Evolutionary conservation across 1,284 basidiomycete species (phyloP), one percentile per base, ranked within the genome.

Genomic region (Filobasidium uniguttulatum): DNA sequence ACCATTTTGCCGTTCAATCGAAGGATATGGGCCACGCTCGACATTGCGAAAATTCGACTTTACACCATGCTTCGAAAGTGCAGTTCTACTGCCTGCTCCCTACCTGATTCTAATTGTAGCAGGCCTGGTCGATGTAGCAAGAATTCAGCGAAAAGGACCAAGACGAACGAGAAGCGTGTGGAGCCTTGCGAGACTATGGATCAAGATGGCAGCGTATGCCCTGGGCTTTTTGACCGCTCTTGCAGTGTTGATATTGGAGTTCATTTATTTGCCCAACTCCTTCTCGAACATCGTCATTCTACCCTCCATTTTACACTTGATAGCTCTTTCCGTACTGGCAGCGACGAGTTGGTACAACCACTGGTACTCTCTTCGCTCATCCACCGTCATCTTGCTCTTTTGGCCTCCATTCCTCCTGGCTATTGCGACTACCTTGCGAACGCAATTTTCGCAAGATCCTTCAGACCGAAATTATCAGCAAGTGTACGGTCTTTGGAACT

Each of bases 21-120:
- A 53, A 31, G 51, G 51, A 23, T 53, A 48, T 28, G 22, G 15
- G 17, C 54, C 64, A 43, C 44, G 65, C 36, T 88, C 85, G 7
- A 64, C 59, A 6, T 56, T 69, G 0, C 76, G 85, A 50, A 72
- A 77, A 23, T 85, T 89, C 60, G 89, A 94, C 67, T 62, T 84
- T 12, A 84, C 87, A 1, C 76, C 79, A 6, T 96, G 90, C 67
- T 87, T 85, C 59, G 83, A 91, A 61, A 80, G 84, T 56, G 79
- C 77, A 28, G 62, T 81, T n/a, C 40, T 87, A 0, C 63, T 83
- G 2, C 72, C 81, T 0, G 59, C 72, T 0, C 63, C 82, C 1
- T 68, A 82, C 29, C 64, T 72, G 2, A 31, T 74, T 17, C 65
- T 84, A 51, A 53, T 79, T 43, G 22, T 79, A 46, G 57, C 71